Conservation (phyloP, 768 basidiomycete genomes). For the Tylopilus plumbeoviolaceoides region DNA sequence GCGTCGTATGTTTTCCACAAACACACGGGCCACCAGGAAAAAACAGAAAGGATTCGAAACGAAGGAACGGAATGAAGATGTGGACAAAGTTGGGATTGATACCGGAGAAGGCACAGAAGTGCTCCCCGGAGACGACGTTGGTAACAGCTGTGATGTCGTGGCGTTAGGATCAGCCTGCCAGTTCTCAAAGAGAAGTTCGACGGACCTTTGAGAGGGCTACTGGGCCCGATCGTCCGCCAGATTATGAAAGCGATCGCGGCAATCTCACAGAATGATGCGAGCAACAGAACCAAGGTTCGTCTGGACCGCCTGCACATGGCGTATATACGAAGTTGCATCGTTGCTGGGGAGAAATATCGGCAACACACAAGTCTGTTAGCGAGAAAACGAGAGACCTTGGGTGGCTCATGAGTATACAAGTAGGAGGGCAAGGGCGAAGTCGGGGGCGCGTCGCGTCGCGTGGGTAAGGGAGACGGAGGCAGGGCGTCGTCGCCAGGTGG, state of each 20-base stretch:
- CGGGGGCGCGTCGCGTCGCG: too few species aligned
- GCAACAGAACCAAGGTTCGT: constrained; percentile 15
- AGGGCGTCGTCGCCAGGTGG: too few species aligned
- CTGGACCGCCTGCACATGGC: constrained; percentile 30
- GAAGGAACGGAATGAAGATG: constrained; percentile 29
- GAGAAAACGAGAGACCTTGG: constrained; percentile 20
- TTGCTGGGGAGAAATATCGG: constrained; percentile 19
- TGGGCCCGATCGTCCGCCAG: constrained; percentile 25
- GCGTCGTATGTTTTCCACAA: constrained; percentile 11
- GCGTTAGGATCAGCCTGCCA: too few species aligned
- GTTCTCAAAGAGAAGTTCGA: too few species aligned
- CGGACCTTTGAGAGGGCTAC: constrained; percentile 20
- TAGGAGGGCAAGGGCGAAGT: too few species aligned
- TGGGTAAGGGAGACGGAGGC: too few species aligned
- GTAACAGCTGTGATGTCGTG: constrained; percentile 7
- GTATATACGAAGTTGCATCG: constrained; percentile 33
- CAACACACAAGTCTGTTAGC: neutral
- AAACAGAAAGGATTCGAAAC: constrained; percentile 29
- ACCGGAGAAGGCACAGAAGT: constrained; percentile 23
- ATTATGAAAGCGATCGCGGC: constrained; percentile 22
- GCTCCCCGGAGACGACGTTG: neutral
- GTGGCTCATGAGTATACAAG: constrained; percentile 30
- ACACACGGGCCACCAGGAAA: constrained; percentile 17
- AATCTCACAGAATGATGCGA: constrained; percentile 24
- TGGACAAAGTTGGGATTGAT: constrained; percentile 21